These are phyloP conservation scores for Exophiala xenobiotica DNA, from an alignment of 2,329 filamentous ascomycete genomes.

Conservation along the genomic window DNA sequence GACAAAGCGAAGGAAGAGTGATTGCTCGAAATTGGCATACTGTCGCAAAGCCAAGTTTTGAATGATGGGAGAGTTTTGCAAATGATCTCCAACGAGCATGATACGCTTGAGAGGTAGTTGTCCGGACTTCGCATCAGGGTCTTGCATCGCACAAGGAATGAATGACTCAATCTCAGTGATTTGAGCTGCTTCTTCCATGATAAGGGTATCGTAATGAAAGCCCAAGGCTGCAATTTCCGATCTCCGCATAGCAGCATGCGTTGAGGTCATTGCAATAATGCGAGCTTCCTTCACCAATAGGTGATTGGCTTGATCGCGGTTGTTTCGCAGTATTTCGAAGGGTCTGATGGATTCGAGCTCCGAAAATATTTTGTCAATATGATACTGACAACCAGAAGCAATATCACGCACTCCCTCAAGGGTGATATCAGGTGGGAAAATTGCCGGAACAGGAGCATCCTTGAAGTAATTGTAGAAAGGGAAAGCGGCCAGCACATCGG, in stretches of 20 bases:
- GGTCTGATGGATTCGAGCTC: constrained; percentile 91
- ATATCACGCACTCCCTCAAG: constrained; percentile 71
- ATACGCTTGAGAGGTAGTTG: constrained; percentile 79
- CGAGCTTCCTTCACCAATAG: constrained; percentile 93
- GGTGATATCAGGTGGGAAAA: constrained; percentile 69
- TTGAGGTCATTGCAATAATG: constrained; percentile 97
- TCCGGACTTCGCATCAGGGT: constrained; percentile 60
- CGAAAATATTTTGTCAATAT: constrained; percentile 85
- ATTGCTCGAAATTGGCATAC: constrained; percentile 95
- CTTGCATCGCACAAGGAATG: constrained; percentile 90
- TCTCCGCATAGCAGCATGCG: constrained; percentile 90
- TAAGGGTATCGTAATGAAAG: constrained; percentile 94
- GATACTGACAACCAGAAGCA: constrained; percentile 79
- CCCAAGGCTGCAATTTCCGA: constrained; percentile 88
- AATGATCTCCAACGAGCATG: constrained; percentile 90
- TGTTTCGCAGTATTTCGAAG: constrained; percentile 87
- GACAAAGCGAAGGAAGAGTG: constrained; percentile 85
- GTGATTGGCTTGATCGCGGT: constrained; percentile 93
- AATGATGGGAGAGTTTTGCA: constrained; percentile 94
- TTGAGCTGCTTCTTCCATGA: constrained; percentile 98
- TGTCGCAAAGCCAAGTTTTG: constrained; percentile 92
- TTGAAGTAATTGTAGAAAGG: constrained; percentile 88
- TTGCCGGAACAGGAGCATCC: constrained; percentile 72
- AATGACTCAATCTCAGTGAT: constrained; percentile 98
- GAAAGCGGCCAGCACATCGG: constrained; percentile 70